phyloP scores from a whole-genome alignment of 768 basidiomycete species.

The Suillus subaureus region DNA sequence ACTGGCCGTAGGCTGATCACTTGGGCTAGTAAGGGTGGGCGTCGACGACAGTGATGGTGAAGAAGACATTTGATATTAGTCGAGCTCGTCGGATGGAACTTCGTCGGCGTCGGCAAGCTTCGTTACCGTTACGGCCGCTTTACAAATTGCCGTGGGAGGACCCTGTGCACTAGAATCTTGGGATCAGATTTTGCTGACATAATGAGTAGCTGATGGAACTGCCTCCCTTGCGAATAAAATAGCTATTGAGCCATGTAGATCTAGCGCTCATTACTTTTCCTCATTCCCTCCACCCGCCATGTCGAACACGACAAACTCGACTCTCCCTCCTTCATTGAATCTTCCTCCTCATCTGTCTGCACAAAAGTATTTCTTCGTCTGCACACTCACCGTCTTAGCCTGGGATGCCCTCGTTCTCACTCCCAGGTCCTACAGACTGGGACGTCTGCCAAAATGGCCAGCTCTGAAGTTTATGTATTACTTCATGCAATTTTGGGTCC shows the following conservation, averaged over 20 bases:
- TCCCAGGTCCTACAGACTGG: conserved; percentile 74
- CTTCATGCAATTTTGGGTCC: conserved; percentile 77
- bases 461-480: conserved; percentile 75
- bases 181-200: conserved; percentile 9
- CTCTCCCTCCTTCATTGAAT: conserved; percentile 69
- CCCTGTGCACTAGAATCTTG: not conserved
- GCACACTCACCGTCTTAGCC: conserved; percentile 85
- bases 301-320: conserved; percentile 12
- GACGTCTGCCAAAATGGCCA: conserved; percentile 69
- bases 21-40: not conserved
- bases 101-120: too few species aligned
- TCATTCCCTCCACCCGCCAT: conserved; percentile 13
- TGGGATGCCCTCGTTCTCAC: conserved; percentile 89
- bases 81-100: conserved; percentile 3
- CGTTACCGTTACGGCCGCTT: conserved; percentile 1
- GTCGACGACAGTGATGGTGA: conserved; percentile 11
- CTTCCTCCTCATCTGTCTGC: conserved; percentile 79
- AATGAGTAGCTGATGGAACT: conserved; percentile 24
- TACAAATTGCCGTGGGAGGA: conserved; percentile 6
- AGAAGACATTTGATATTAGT: conserved; percentile 9
- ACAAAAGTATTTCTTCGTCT: conserved; percentile 89
- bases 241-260: conserved; percentile 1
- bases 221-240: conserved; percentile 22
- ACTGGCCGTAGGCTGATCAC: not conserved
- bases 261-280: conserved; percentile 3